Evolutionary conservation across 2,329 filamentous ascomycete species (phyloP).

Genomic region (Arachnopeziza araneosa): DNA sequence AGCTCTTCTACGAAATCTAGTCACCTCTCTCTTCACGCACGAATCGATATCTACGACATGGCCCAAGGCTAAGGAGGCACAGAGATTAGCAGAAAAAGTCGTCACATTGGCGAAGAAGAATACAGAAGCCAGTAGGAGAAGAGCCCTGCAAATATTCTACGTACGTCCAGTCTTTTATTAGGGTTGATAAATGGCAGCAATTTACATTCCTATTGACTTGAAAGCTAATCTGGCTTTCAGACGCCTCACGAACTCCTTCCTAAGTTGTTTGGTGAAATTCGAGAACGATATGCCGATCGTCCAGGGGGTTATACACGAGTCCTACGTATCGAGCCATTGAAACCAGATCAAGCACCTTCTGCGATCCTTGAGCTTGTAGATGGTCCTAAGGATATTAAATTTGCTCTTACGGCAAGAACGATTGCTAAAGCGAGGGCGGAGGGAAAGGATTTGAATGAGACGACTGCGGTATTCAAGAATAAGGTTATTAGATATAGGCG

Average conservation of each 20-base stretch:
- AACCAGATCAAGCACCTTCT: constrained; percentile 78
- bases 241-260: constrained; percentile 65
- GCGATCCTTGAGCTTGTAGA: constrained; percentile 95
- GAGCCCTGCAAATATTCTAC: constrained; percentile 77
- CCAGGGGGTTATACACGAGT: constrained; percentile 94
- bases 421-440: constrained; percentile 59
- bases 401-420: constrained; percentile 85
- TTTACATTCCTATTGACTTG: background rate
- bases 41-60: constrained; percentile 94
- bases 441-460: constrained; percentile 55
- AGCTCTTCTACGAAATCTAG: constrained; percentile 89
- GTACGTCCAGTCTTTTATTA: constrained; percentile 47
- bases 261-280: constrained; percentile 82
- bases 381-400: constrained; percentile 87
- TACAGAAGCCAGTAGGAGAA: constrained; percentile 71
- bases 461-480: constrained; percentile 71
- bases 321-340: constrained; percentile 82
- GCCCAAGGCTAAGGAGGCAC: constrained; percentile 95
- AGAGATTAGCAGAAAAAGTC: constrained; percentile 87
- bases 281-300: constrained; percentile 69
- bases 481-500: constrained; percentile 77
- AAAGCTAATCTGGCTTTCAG: constrained; percentile 37
- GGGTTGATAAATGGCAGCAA: background rate
- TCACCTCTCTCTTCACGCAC: constrained; percentile 88
- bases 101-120: constrained; percentile 93